phyloP scores from a whole-genome alignment of 306 rosid genomes.

The Castanea sativa region DNA sequence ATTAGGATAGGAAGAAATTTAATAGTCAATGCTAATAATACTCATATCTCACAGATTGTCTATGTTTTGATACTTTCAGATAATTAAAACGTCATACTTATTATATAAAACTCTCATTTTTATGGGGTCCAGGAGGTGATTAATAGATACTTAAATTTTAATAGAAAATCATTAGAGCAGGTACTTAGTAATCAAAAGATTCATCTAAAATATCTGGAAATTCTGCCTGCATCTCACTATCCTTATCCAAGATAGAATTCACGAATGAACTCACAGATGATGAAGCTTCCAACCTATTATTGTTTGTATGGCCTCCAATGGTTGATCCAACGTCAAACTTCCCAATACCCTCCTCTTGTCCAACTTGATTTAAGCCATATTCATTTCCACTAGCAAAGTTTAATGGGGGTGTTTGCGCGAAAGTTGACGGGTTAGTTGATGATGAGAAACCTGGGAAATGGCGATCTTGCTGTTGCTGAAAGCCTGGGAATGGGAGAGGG shows the following conservation, averaged over 20 bases:
- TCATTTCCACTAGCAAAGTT: slow-evolving; percentile 17
- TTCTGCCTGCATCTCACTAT: slow-evolving; percentile 61
- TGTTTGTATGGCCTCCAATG: slow-evolving; percentile 17
- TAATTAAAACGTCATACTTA: no score
- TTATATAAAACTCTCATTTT: no score
- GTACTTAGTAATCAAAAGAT: slow-evolving; percentile 50
- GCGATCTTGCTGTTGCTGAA: slow-evolving; percentile 31
- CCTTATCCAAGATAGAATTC: slow-evolving; percentile 71
- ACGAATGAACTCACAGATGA: slow-evolving; percentile 59
- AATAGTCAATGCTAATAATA: not conserved
- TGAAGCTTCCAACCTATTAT: slow-evolving; percentile 35
- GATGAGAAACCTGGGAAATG: slow-evolving; percentile 25
- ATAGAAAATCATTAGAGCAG: not conserved
- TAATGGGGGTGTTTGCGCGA: slow-evolving; percentile 23
- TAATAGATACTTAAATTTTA: not conserved
- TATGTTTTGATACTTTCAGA: not conserved
- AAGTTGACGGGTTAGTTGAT: slow-evolving; percentile 18
- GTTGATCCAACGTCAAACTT: slow-evolving; percentile 31
- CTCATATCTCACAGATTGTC: not conserved
- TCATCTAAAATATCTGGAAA: slow-evolving; percentile 75
- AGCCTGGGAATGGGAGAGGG: slow-evolving; percentile 38
- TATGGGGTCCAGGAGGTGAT: no score
- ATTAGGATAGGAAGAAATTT: not conserved
- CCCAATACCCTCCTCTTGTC: slow-evolving; percentile 19
- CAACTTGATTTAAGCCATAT: slow-evolving; percentile 9